Conservation (phyloP, 2,329 filamentous ascomycete genomes). For the Myriosclerotinia scirpicola region DNA sequence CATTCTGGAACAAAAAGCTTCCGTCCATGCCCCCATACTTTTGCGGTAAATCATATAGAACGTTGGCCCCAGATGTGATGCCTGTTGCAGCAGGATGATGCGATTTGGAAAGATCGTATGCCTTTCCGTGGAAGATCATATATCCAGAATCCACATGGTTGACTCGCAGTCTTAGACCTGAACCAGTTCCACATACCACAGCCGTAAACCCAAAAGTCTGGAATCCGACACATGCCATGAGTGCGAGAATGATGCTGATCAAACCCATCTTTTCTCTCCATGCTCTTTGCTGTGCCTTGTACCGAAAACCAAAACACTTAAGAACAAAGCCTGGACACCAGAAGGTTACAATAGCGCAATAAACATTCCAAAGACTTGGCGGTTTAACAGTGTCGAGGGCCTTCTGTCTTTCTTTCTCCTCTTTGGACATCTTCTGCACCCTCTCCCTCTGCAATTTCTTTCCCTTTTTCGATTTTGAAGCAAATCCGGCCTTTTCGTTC, state of each 20-base stretch:
- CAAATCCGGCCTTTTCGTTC: conserved; percentile 35
- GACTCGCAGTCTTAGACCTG: conserved; percentile 69
- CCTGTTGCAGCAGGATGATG: conserved; percentile 78
- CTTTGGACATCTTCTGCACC: conserved; percentile 65
- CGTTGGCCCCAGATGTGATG: conserved; percentile 71
- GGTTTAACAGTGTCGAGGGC: conserved; percentile 66
- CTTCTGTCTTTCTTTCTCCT: conserved; percentile 57
- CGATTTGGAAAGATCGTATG: conserved; percentile 78
- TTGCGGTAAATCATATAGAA: conserved; percentile 81
- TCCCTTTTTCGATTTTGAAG: conserved; percentile 33
- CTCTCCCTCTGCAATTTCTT: conserved; percentile 45
- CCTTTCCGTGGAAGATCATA: conserved; percentile 95
- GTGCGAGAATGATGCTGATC: conserved; percentile 86
- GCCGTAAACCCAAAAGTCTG: conserved; percentile 95
- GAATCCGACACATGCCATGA: conserved; percentile 89
- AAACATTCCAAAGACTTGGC: conserved; percentile 90
- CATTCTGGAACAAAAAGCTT: conserved; percentile 97
- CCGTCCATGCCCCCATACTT: conserved; percentile 87
- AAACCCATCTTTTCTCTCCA: conserved; percentile 99
- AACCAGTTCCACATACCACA: conserved; percentile 75
- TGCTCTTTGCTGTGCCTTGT: conserved; percentile 83
- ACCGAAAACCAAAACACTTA: conserved; percentile 78
- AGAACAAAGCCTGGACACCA: conserved; percentile 88
- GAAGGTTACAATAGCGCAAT: conserved; percentile 91
- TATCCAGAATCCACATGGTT: conserved; percentile 81